phyloP scores from a whole-genome alignment of 257 asterid genomes.

The Petunia secreta region DNA sequence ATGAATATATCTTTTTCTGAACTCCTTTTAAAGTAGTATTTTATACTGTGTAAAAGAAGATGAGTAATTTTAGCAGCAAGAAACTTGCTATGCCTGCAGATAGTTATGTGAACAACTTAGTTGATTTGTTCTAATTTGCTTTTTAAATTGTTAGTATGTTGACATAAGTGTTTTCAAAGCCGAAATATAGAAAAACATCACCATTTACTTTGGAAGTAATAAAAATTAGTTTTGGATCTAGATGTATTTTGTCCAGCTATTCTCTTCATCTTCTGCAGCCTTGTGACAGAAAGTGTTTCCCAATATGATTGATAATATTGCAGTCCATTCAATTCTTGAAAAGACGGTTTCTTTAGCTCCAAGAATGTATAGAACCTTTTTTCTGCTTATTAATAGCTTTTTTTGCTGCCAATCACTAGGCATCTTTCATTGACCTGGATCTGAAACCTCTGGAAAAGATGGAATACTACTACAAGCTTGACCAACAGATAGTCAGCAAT shows the following conservation, averaged over 20 bases:
- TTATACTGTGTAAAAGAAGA: not conserved
- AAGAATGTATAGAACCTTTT: not conserved
- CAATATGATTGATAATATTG: not conserved
- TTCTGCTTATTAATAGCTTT: slow-evolving; percentile 16
- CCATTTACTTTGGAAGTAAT: too few species aligned
- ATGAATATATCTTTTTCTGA: too few species aligned
- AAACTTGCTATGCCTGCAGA: not conserved
- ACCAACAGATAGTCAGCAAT: slow-evolving; percentile 71
- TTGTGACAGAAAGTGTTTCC: not conserved
- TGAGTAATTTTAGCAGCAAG: not conserved
- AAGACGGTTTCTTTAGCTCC: not conserved
- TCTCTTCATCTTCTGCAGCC: not conserved
- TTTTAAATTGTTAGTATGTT: not conserved
- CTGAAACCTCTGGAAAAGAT: slow-evolving; percentile 84
- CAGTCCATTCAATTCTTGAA: not conserved
- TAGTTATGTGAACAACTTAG: not conserved
- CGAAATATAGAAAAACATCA: too few species aligned
- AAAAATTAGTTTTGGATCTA: not conserved
- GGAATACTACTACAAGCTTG: slow-evolving; percentile 82
- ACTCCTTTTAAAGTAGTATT: too few species aligned
- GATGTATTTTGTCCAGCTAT: slow-evolving; percentile 8
- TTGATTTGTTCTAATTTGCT: not conserved
- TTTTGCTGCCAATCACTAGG: slow-evolving; percentile 45
- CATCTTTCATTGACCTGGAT: slow-evolving; percentile 88
- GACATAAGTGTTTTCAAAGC: too few species aligned